Base-by-base conservation (phyloP, 2,329 filamentous ascomycete genomes). In the Verticillium zaregamsianum region DNA sequence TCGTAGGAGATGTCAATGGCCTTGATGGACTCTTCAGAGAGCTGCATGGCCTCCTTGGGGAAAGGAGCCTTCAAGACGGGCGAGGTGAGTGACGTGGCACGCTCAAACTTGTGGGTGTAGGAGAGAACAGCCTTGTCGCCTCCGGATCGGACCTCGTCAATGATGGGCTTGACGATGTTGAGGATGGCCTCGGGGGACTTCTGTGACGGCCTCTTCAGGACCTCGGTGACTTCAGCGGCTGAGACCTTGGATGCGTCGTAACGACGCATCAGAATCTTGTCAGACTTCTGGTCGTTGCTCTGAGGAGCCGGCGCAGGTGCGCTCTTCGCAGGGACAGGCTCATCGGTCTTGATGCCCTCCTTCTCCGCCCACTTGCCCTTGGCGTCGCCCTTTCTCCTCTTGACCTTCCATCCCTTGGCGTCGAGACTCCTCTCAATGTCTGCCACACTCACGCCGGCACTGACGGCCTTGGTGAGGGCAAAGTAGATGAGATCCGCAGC, bases 71-170 rank as follows among this genome's bases (percentile, higher is more conserved):
- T 90, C 65, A 99, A 82, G 15, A 99, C 93, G 0, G 94, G 92
- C 1, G 93, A 94, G 15, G 87, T 95, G 63, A 99, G 81, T 3
- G 91, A 94, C 0, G 92, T 96, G 1, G 94, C 95, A 79, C 94
- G 97, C 73, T 99, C 95, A 68, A 99, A 99, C 76, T 96, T 97
- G 84, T 97, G 93, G 1, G 95, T 98, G 76, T 97, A 98, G 58
- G 91, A 90, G 55, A 99, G 84, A 28, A 99, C 83, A 3, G 92
- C 93, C 69, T 90, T 90, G 76, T 99, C 95, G 59, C 95, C 95
- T 37, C 91, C 87, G 54, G 86, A 83, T 61, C 89, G 90, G 61
- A 99, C 90, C 57, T 93, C 91, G 62, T 94, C 87, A 71, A 99
- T 92, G 69, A 99, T 99, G 1, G 95, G 95, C 39, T 86, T 87